Conservation (phyloP, 495 filamentous ascomycete species). For the Daldinia childiae region DNA sequence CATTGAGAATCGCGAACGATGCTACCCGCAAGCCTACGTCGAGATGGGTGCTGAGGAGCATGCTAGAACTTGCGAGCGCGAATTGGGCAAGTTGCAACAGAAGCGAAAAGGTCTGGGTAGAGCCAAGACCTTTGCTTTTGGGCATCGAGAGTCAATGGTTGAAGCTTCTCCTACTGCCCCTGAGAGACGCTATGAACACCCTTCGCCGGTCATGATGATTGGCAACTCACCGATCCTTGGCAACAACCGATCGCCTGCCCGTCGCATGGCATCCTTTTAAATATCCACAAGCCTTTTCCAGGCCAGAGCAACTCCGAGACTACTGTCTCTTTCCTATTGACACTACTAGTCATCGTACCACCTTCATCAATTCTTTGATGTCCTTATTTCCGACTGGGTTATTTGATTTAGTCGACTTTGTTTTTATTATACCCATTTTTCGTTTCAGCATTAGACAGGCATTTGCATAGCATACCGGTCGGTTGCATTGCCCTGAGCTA, state of each 20-base stretch:
- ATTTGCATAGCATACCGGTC: constrained; percentile 43
- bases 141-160: constrained; percentile 67
- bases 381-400: constrained; percentile 15
- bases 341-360: background rate
- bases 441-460: constrained; percentile 46
- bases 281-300: constrained; percentile 2
- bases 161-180: constrained; percentile 84
- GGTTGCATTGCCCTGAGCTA: constrained; percentile 44
- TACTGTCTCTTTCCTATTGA: constrained; percentile 10
- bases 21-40: constrained; percentile 93
- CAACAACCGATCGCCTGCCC: constrained; percentile 63
- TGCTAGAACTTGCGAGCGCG: constrained; percentile 88
- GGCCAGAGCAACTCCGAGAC: constrained; percentile 5
- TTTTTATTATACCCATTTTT: constrained; percentile 40
- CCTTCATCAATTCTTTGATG: background rate
- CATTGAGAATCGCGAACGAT: constrained; percentile 74
- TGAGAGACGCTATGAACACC: constrained; percentile 57
- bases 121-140: constrained; percentile 94
- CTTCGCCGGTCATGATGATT: constrained; percentile 60
- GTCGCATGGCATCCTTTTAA: constrained; percentile 80
- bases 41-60: constrained; percentile 94
- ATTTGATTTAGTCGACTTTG: constrained; percentile 22
- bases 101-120: constrained; percentile 84
- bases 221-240: constrained; percentile 62
- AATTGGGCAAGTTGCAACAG: constrained; percentile 82